Conservation (phyloP, 208 protist species). For the Crithidia thermophila region DNA sequence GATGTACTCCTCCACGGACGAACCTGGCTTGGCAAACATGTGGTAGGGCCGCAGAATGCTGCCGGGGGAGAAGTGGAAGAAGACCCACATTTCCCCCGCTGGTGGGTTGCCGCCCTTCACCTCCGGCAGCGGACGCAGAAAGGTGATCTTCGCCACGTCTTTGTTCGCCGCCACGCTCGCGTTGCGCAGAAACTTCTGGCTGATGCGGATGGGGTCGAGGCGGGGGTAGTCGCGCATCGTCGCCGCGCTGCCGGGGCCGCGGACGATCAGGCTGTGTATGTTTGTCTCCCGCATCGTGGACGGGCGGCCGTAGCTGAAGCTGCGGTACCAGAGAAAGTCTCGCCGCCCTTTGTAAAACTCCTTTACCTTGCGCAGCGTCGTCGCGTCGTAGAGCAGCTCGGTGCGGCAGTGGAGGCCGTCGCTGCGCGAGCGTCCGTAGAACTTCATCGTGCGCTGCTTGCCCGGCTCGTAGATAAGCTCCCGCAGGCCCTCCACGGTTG, state of each 20-base stretch:
- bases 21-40: conserved; percentile 76
- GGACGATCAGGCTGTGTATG: conserved; percentile 38
- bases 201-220: conserved; percentile 81
- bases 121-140: conserved; percentile 40
- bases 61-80: conserved; percentile 77
- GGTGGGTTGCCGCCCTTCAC: conserved; percentile 12
- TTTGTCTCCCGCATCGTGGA: conserved; percentile 37
- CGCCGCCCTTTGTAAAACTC: conserved; percentile 83
- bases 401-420: conserved; percentile 81
- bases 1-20: conserved; percentile 81
- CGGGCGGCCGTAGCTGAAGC: conserved; percentile 63
- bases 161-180: conserved; percentile 40
- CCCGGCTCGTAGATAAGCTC: conserved; percentile 73
- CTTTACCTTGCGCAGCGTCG: conserved; percentile 74
- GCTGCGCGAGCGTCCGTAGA: conserved; percentile 82
- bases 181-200: conserved; percentile 83
- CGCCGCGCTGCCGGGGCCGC: conserved; percentile 15
- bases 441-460: conserved; percentile 78
- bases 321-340: conserved; percentile 82
- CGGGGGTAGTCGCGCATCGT: conserved; percentile 55
- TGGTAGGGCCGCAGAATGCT: conserved; percentile 84
- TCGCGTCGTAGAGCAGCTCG: conserved; percentile 76
- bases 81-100: conserved; percentile 82
- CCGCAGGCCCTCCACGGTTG: conserved; percentile 64
- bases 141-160: conserved; percentile 80